Percentiles rank a stretch among this genome's conserved stretches.
Evolutionary conservation across 2,329 filamentous ascomycete genomes (phyloP).

Genomic region (Sporothrix curviconia): DNA sequence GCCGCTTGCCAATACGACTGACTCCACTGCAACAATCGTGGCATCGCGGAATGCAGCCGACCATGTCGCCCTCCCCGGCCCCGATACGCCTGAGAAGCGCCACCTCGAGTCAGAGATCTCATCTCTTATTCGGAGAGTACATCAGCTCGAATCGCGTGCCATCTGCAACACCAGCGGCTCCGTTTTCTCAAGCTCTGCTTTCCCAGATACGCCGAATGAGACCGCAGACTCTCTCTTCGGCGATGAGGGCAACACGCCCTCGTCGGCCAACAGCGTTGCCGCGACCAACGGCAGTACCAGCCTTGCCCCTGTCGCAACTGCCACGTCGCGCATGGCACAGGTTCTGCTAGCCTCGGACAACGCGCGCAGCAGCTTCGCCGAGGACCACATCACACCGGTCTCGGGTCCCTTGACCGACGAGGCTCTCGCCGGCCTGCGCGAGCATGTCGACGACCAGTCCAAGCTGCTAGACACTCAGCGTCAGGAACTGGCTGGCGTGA

Average conservation of each 20-base stretch:
- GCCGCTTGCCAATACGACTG: constrained; percentile 26
- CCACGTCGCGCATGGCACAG: not conserved
- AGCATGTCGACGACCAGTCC: constrained; percentile 89
- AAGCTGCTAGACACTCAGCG: constrained; percentile 85
- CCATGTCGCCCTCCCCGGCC: constrained; percentile 68
- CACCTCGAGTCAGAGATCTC: constrained; percentile 77
- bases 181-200: constrained; percentile 54
- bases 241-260: constrained; percentile 44
- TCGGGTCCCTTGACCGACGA: constrained; percentile 64
- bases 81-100: constrained; percentile 66
- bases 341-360: constrained; percentile 13
- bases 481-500: constrained; percentile 77
- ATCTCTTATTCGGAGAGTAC: constrained; percentile 69
- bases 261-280: constrained; percentile 23
- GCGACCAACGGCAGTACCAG: too few relatives aligned
- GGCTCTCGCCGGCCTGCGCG: constrained; percentile 76
- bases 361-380: constrained; percentile 22
- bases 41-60: constrained; percentile 30
- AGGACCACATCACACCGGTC: constrained; percentile 23
- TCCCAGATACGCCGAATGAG: constrained; percentile 80
- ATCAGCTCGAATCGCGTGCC: constrained; percentile 74
- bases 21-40: constrained; percentile 13
- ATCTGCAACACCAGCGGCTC: constrained; percentile 36
- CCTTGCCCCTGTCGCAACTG: not conserved
- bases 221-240: constrained; percentile 57